Percentiles rank a stretch among this genome's conserved stretches.
Conservation (phyloP, 176 grass and related monocot genomes). For the Alopecurus myosuroides region DNA sequence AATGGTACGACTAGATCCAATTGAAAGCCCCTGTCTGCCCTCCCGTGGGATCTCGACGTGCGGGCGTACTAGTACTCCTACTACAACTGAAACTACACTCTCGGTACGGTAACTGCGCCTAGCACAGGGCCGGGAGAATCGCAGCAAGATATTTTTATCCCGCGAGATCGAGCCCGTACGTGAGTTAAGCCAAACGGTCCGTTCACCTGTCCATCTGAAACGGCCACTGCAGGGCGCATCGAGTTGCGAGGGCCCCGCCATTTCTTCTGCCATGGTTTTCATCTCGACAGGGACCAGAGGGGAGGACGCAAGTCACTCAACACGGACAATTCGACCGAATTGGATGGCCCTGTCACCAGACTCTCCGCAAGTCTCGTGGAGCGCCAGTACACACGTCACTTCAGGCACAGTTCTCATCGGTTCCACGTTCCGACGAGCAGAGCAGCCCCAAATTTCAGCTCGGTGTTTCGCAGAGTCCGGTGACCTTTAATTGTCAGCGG, state of each 20-base stretch:
- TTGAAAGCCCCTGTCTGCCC: background rate
- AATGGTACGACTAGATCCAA: constrained; percentile 8
- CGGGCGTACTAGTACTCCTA: no score
- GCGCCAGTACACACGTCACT: background rate
- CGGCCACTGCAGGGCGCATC: background rate
- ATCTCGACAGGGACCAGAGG: background rate
- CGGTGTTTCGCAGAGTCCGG: no score
- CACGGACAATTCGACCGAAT: background rate
- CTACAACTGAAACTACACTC: background rate
- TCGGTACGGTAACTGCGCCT: background rate
- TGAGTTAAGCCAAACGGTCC: background rate
- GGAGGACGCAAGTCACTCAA: background rate
- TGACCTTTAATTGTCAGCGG: background rate
- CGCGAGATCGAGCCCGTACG: background rate
- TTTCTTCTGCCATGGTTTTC: background rate
- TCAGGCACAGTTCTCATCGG: background rate
- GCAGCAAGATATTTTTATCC: background rate
- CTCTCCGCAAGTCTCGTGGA: background rate
- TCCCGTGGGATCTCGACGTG: background rate
- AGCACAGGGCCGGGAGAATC: background rate
- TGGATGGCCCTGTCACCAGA: background rate
- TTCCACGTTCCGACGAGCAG: no score
- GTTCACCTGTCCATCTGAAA: background rate
- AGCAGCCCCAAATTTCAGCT: background rate
- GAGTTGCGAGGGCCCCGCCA: background rate